phyloP scores from a whole-genome alignment of 2,329 filamentous ascomycete species.

The Aspergillus texensis region DNA sequence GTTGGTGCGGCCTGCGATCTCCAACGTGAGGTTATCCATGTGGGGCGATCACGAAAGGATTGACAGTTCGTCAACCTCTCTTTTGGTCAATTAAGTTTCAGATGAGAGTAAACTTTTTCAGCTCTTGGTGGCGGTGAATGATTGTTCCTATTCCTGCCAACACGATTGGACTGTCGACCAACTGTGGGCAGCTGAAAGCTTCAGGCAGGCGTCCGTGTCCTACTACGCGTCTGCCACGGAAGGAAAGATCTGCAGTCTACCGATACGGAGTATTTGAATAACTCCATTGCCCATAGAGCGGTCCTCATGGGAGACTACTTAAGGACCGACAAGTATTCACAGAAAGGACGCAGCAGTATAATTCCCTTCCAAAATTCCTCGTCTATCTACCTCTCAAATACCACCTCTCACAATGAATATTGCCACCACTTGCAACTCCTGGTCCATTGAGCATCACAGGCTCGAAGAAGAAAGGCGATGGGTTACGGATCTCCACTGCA shows the following conservation, averaged over 20 bases:
- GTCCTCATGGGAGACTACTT: background rate
- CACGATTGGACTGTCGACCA: background rate
- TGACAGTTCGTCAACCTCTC: background rate
- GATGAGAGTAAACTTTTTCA: background rate
- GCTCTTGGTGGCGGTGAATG: background rate
- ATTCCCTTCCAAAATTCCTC: background rate
- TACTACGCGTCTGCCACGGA: background rate
- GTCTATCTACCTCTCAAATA: background rate
- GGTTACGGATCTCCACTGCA: background rate
- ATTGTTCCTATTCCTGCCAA: background rate
- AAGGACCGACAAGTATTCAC: background rate
- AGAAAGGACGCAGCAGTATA: background rate
- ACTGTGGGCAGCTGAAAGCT: background rate
- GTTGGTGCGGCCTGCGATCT: background rate
- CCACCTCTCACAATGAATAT: background rate
- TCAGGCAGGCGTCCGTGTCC: background rate
- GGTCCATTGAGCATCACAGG: background rate
- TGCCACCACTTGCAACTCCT: background rate
- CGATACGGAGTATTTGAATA: background rate
- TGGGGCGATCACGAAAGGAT: no score
- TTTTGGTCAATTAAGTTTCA: background rate
- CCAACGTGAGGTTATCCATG: background rate
- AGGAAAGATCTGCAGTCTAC: background rate
- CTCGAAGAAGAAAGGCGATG: background rate
- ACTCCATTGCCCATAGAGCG: background rate